Evolutionary conservation across 345 rosid species (phyloP), one percentile per base, ranked within the genome.

Genomic region (Psidium guajava): DNA sequence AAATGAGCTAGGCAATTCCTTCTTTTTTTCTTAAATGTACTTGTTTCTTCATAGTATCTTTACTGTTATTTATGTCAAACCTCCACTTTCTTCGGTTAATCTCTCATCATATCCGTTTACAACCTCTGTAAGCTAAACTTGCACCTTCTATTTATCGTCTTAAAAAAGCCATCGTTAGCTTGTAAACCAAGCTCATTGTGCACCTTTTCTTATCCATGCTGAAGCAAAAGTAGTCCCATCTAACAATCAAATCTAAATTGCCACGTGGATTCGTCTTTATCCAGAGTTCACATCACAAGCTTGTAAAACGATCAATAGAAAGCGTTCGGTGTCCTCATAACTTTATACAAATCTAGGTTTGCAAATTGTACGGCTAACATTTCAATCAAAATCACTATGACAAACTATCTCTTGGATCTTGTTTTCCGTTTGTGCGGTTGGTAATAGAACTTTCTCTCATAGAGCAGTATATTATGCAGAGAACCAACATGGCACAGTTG

Each of bases 301-400:
- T n/a, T 3, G 36, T 59, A 11, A 59, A n/a, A 5, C 18, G 27
- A 0, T 11, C 0, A n/a, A n/a, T 58, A 2, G 15, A 6, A 57
- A 25, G 1, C 14, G 28, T 57, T 11, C 6, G 25, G 6, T 59
- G 69, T n/a, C 32, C 36, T 59, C 36, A 59, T n/a, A n/a, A 59
- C 8, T 59, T 59, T 59, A 0, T n/a, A 36, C 69, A 59, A n/a
- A 59, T 58, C 69, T n/a, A 0, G 36, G 0, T 3, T 59, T 28
- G 3, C 42, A 28, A 61, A 15, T 61, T 14, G 9, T 28, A 28
- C 40, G 28, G 1, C 28, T 27, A 36, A 1, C 40, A 61, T 61
- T 61, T 27, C 4, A 27, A 61, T 14, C 40, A 27, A 61, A 61
- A 28, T 27, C 10, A 25, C 6, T 22, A 12, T 58, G 2, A 58